These are phyloP conservation scores for Claviceps pusilla DNA, from an alignment of 2,329 filamentous ascomycete genomes.

Conservation along the genomic window DNA sequence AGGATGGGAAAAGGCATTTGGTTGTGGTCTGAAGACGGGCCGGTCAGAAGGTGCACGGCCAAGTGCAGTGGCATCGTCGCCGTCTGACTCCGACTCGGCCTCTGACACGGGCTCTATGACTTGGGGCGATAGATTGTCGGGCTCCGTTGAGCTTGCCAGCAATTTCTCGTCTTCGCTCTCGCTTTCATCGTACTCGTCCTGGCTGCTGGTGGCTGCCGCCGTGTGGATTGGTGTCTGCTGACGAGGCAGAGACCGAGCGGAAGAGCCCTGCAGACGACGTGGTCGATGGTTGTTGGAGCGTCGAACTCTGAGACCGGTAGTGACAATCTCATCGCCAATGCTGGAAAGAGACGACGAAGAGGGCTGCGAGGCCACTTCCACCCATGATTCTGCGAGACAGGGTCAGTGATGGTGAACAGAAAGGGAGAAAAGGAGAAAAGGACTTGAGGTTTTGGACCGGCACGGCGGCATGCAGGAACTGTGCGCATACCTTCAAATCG, in stretches of 20 bases:
- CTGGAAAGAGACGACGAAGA: slow-evolving; percentile 88
- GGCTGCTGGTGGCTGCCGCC: slow-evolving; percentile 50
- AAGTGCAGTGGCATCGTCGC: slow-evolving; percentile 72
- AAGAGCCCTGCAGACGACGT: slow-evolving; percentile 29
- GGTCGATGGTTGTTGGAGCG: slow-evolving; percentile 39
- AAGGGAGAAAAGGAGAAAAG: neutral
- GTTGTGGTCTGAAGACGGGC: slow-evolving; percentile 63
- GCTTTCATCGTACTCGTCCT: slow-evolving; percentile 89
- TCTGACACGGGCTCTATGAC: slow-evolving; percentile 30
- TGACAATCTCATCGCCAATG: slow-evolving; percentile 76
- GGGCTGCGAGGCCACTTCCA: slow-evolving; percentile 82
- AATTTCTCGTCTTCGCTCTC: slow-evolving; percentile 71
- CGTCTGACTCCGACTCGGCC: slow-evolving; percentile 35
- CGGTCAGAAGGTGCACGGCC: slow-evolving; percentile 43
- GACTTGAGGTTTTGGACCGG: neutral
- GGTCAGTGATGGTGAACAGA: neutral
- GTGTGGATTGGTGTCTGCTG: slow-evolving; percentile 27
- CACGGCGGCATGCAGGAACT: neutral
- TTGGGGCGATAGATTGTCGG: slow-evolving; percentile 22
- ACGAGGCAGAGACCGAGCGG: slow-evolving; percentile 19
- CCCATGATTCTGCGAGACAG: slow-evolving; percentile 66
- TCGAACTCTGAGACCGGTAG: slow-evolving; percentile 68
- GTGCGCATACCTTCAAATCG: slow-evolving; percentile 20
- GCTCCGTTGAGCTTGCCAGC: slow-evolving; percentile 44
- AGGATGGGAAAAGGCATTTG: slow-evolving; percentile 83